Evolutionary conservation across 805 yeast genomes (phyloP).

Genomic region (Wickerhamiella galacta): DNA sequence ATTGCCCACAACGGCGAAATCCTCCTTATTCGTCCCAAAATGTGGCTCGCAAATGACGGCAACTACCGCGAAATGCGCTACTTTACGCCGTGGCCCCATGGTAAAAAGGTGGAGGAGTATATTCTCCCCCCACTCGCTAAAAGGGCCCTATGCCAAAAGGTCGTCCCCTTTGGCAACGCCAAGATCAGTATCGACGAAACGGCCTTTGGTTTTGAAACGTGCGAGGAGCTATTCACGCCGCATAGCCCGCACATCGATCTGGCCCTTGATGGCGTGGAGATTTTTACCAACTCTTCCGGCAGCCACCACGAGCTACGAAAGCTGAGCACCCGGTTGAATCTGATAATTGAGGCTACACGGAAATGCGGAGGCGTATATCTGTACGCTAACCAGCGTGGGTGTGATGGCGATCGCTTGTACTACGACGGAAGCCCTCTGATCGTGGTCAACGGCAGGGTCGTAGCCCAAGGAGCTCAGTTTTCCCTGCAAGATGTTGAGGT

Average conservation of each 20-base stretch:
- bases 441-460: slow-evolving; percentile 77
- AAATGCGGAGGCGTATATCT: slow-evolving; percentile 94
- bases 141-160: slow-evolving; percentile 45
- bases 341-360: slow-evolving; percentile 82
- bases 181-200: slow-evolving; percentile 73
- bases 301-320: slow-evolving; percentile 95
- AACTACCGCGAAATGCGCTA: slow-evolving; percentile 95
- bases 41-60: slow-evolving; percentile 93
- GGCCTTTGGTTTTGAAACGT: slow-evolving; percentile 90
- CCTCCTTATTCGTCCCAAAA: slow-evolving; percentile 75
- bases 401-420: slow-evolving; percentile 94
- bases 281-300: slow-evolving; percentile 87
- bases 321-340: slow-evolving; percentile 62
- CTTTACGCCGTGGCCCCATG: slow-evolving; percentile 85
- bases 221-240: slow-evolving; percentile 95
- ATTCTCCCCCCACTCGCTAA: slow-evolving; percentile 56
- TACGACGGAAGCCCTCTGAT: slow-evolving; percentile 96
- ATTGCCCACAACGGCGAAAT: slow-evolving; percentile 66
- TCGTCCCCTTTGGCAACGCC: slow-evolving; percentile 81
- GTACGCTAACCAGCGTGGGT: slow-evolving; percentile 90
- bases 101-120: slow-evolving; percentile 56
- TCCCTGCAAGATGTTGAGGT: slow-evolving; percentile 87
- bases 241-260: slow-evolving; percentile 84
- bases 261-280: slow-evolving; percentile 95
- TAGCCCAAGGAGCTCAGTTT: slow-evolving; percentile 89